Base-by-base conservation (phyloP, 2,329 filamentous ascomycete genomes). In the Hypoxylon sp. region DNA sequence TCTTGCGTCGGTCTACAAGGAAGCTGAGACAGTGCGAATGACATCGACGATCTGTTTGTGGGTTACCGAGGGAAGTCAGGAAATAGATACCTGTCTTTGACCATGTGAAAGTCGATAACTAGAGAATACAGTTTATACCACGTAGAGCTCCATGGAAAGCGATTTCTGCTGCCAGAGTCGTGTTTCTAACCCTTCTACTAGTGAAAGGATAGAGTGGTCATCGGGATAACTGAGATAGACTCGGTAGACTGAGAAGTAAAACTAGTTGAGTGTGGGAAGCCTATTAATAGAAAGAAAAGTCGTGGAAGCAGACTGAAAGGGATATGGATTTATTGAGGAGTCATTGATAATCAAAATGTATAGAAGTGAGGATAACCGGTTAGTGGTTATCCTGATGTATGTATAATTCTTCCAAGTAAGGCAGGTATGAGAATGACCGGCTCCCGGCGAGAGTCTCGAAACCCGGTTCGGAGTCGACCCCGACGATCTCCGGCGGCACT, bases 401-500 rank as follows among this genome's bases (percentile, higher is more conserved):
- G 17, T 21, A 25, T 43, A n/a, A n/a, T n/a, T n/a, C n/a, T n/a
- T n/a, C n/a, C n/a, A n/a, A n/a, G n/a, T n/a, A n/a, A n/a, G n/a
- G n/a, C n/a, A n/a, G n/a, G n/a, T n/a, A n/a, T n/a, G n/a, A n/a
- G n/a, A n/a, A n/a, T n/a, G n/a, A n/a, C n/a, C n/a, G n/a, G 16
- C 27, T 15, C 7, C 23, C 27, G 23, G 26, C 16, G 15, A 11
- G 27, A 30, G 20, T 26, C 16, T 36, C 32, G n/a, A 19, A 45
- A 12, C 8, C 31, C 46, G 46, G 38, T 16, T 16, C 55, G 51
- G 46, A 11, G 5, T 52, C 23, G 19, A 37, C 8, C 26, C 55
- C 55, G 52, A 56, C 55, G 55, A 53, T 59, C 41, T 59, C 55
- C 55, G 55, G 55, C 48, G 51, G 55, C n/a, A 26, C 35, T 49